Base-by-base conservation (phyloP, 352 stramenopile species). In the Phytophthora colocasiae region DNA sequence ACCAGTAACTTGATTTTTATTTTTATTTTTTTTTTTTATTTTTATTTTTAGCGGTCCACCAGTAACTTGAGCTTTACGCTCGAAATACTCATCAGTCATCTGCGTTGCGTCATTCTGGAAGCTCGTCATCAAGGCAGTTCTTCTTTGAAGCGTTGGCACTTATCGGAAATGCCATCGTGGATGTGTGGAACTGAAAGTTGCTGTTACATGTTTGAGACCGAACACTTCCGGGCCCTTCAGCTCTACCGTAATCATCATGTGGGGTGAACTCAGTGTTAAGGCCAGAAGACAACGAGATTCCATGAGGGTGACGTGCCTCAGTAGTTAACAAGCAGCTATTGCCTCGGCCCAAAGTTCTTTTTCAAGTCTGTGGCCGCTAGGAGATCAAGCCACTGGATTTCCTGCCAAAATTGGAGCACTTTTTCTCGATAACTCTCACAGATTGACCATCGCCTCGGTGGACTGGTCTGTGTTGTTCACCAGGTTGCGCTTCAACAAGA, bases 401-500 rank as follows among this genome's bases (percentile, higher is more conserved):
- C 15, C 36, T 5, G 36, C 36, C 36, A 41, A 41, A 41, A 1
- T 22, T 43, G 7, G n/a, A 43, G 38, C 38, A 43, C 14, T 14
- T 43, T 31, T 43, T 15, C 38, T 36, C 9, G 31, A 36, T 10
- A 36, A 1, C 31, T 10, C 31, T 14, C 22, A 14, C 38, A 43
- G 38, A 14, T 43, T 43, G 38, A 43, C 38, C 36, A 17, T 17
- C 36, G 36, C 36, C 6, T 17, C 1, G 36, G 29, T 34, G 29
- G 29, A 10, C 29, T 34, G 4, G 36, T 7, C 36, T 17, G 15
- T 4, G 4, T 17, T 41, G 11, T 17, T 19, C 38, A 19, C 15
- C 5, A 43, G 6, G 3, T 38, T 58, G 58, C 39, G 57, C 58
- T 65, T 64, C 38, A 22, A 46, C 38, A 3, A 36, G 47, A 39